Percentiles rank a stretch among this genome's conserved stretches.
These are phyloP conservation scores for Leccinum pellstonianum DNA, from an alignment of 768 basidiomycete genomes.

Conservation along the genomic window DNA sequence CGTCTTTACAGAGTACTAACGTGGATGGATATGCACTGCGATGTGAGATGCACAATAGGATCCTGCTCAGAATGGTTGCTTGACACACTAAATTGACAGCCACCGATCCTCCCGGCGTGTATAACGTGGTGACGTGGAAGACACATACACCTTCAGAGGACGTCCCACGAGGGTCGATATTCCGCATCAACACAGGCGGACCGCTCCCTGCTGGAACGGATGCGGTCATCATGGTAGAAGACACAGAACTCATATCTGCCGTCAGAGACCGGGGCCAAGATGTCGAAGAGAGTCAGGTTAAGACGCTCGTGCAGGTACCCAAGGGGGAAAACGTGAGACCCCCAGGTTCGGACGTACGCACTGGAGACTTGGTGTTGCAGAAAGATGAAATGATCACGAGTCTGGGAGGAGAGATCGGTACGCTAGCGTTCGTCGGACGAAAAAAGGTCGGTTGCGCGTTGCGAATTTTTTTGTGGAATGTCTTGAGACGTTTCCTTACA, in stretches of 20 bases:
- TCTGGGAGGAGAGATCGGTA: slow-evolving; percentile 81
- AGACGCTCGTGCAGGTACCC: slow-evolving; percentile 60
- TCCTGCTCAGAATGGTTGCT: not conserved
- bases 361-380: slow-evolving; percentile 65
- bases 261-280: slow-evolving; percentile 36
- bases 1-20: slow-evolving; percentile 66
- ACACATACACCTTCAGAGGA: slow-evolving; percentile 34
- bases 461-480: too few species aligned
- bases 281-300: slow-evolving; percentile 70
- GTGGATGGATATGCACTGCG: slow-evolving; percentile 88
- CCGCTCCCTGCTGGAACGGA: slow-evolving; percentile 75
- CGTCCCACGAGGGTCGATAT: slow-evolving; percentile 45
- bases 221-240: slow-evolving; percentile 91
- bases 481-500: slow-evolving; percentile 26
- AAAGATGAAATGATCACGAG: slow-evolving; percentile 59
- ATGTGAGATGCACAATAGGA: slow-evolving; percentile 41
- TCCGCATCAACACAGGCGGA: slow-evolving; percentile 83
- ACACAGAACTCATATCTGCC: slow-evolving; percentile 71
- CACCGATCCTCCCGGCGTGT: slow-evolving; percentile 59
- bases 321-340: slow-evolving; percentile 69
- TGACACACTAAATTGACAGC: slow-evolving; percentile 39
- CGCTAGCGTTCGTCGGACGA: slow-evolving; percentile 75
- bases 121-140: slow-evolving; percentile 62
- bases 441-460: slow-evolving; percentile 49
- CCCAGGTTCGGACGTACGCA: slow-evolving; percentile 70